Conservation (phyloP, 2,329 filamentous ascomycete species). For the Knufia fluminis region DNA sequence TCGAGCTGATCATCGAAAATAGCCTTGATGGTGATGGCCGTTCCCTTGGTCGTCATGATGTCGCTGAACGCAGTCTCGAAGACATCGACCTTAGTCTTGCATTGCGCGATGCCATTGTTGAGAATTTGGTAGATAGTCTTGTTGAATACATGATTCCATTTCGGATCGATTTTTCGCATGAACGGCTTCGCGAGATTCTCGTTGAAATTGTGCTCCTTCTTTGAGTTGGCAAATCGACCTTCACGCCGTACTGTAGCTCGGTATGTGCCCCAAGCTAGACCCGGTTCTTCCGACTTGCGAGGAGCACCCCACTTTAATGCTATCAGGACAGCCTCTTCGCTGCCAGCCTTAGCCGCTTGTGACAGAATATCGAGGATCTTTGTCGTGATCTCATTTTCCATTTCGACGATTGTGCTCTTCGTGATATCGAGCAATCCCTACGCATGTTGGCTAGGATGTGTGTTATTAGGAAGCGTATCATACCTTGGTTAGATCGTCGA, state of each 20-base stretch:
- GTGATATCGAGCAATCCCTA: no score
- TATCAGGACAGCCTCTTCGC: slow-evolving; percentile 26
- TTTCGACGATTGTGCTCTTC: no score
- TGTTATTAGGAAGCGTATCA: no score
- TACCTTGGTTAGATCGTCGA: no score
- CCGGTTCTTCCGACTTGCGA: slow-evolving; percentile 29
- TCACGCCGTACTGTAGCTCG: slow-evolving; percentile 46
- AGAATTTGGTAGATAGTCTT: slow-evolving; percentile 12
- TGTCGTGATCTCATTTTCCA: no score
- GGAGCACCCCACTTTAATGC: slow-evolving; percentile 32
- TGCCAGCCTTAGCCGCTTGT: slow-evolving; percentile 23
- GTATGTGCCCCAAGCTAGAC: slow-evolving; percentile 45
- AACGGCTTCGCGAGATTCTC: slow-evolving; percentile 22
- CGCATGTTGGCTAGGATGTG: no score
- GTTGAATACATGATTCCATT: slow-evolving; percentile 32
- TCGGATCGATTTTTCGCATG: slow-evolving; percentile 28
- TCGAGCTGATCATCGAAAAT: slow-evolving; percentile 35
- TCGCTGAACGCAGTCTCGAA: slow-evolving; percentile 12
- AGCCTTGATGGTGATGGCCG: slow-evolving; percentile 29
- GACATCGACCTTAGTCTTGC: slow-evolving; percentile 8
- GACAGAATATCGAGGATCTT: slow-evolving; percentile 31
- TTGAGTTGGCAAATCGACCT: slow-evolving; percentile 36
- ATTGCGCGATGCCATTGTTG: slow-evolving; percentile 24
- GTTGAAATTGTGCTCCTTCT: slow-evolving; percentile 30
- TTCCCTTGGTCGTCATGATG: slow-evolving; percentile 33